Base-by-base conservation (phyloP, 176 grass and related monocot genomes). In the Triticum monococcum region DNA sequence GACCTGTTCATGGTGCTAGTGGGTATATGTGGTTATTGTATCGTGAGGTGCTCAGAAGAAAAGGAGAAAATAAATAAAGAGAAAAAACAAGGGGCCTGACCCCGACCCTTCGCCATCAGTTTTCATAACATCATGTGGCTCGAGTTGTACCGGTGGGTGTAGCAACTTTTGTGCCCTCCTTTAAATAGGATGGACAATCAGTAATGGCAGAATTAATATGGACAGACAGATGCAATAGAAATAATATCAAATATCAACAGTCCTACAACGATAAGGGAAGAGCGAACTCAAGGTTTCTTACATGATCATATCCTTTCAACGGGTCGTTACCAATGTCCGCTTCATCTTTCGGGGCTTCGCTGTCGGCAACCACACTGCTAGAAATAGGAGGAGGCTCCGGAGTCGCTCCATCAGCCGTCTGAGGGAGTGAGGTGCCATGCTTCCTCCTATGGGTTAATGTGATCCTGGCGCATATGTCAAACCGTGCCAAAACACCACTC, bases 401-500 rank as follows among this genome's bases (percentile, higher is more conserved):
- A 67, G 24, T 9, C 16, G 62, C 38, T 22, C 74, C 85, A 50
- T 85, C 83, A 16, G 72, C n/a, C 52, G 28, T n/a, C 78, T 50
- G 26, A 7, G 28, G 12, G 12, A 32, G 71, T 7, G 85, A 83
- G 4, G 91, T 72, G 18, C 50, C 37, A 68, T 72, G 91, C 85
- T 90, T 93, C 81, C 88, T 81, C 59, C 90, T 90, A 88, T 93
- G 90, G 8, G 91, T 93, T 85, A 93, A 72, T 67, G 74, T 85
- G 57, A 82, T 30, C 78, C 83, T 90, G 22, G 72, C 60, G 78
- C 78, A 79, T 82, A 90, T 93, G 72, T 40, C 60, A 7, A 17
- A 28, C 17, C 0, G 54, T 9, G n/a, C 7, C 63, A n/a, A 41
- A 20, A 48, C 30, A 30, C 9, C 40, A 68, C 6, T 52, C 45